These are phyloP conservation scores for Kodamaea hsintzibuensis DNA, from an alignment of 805 yeast species.

Conservation along the genomic window DNA sequence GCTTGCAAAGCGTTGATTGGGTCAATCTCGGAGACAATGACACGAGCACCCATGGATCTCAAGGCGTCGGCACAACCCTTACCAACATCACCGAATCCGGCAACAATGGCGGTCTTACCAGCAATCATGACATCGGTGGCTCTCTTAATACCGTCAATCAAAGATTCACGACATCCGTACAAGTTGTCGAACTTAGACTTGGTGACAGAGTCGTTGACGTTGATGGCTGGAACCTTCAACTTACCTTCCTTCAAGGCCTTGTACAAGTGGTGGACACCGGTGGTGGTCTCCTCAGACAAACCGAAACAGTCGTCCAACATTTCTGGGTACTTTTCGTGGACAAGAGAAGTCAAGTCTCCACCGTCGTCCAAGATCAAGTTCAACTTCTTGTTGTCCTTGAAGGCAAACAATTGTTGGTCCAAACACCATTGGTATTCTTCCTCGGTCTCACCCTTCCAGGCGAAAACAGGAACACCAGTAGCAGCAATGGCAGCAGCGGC, in stretches of 20 bases:
- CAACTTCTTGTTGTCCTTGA: constrained; percentile 93
- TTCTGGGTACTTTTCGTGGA: constrained; percentile 98
- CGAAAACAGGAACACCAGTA: constrained; percentile 97
- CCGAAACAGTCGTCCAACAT: constrained; percentile 94
- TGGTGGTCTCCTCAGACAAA: constrained; percentile 98
- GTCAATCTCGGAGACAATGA: constrained; percentile 94
- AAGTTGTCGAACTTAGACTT: constrained; percentile 99
- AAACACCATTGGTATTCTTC: constrained; percentile 99
- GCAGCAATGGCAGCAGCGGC: constrained; percentile 99
- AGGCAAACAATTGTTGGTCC: constrained; percentile 97
- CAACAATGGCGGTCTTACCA: constrained; percentile 98
- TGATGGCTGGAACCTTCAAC: constrained; percentile 98
- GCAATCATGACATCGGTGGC: constrained; percentile 99
- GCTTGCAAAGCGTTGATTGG: constrained; percentile 99
- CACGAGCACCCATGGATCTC: constrained; percentile 99
- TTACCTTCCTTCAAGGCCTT: constrained; percentile 85
- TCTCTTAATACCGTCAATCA: constrained; percentile 98
- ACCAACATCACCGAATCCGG: constrained; percentile 99
- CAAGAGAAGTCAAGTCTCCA: constrained; percentile 97
- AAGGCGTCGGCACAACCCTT: constrained; percentile 99
- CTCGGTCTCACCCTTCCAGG: constrained; percentile 99
- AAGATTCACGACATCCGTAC: constrained; percentile 99
- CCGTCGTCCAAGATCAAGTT: constrained; percentile 98
- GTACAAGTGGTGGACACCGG: constrained; percentile 99
- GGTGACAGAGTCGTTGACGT: constrained; percentile 98